Evolutionary conservation across 2,329 filamentous ascomycete species (phyloP), one percentile per base, ranked within the genome.

Genomic region (Teratosphaeria viscida): DNA sequence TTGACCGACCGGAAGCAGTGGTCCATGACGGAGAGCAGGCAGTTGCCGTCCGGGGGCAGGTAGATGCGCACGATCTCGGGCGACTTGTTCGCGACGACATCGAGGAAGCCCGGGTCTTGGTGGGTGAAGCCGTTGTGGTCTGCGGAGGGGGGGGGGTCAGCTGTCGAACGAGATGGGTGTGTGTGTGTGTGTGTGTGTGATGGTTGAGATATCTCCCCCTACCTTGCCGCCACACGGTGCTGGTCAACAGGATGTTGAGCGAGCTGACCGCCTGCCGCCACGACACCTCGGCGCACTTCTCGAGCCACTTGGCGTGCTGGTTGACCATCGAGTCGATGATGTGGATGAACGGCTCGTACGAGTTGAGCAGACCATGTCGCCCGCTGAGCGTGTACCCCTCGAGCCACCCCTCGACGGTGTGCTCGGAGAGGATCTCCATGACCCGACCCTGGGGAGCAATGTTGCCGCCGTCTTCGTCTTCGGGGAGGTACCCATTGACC

Each of bases 241-340:
- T 84, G 1, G 88, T 91, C 58, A 91, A 79, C 14, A 92, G 81
- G 65, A 91, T 90, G 75, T 92, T 92, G 66, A 92, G 82, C 0
- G 87, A 90, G 8, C 87, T 81, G 11, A 91, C 77, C 72, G 86
- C 86, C 66, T 79, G 82, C 57, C 88, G 84, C 88, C 88, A 92
- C 67, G 88, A 84, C 23, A 91, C 85, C 69, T 91, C 88, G n/a
- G 85, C 77, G 64, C 85, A 88, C 76, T 91, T 92, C 72, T 92
- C 88, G 56, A 91, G 81, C 88, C 88, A 91, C 73, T 92, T 92
- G 78, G 87, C 90, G 75, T 92, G 88, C 76, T 90, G 88, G 72
- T 90, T 90, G 61, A 92, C 88, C 88, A 92, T 92, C 1, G 86
- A 89, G 73, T 91, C 87, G 67, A 92, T 90, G 67, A 92, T 84